These are phyloP conservation scores for Gentiana straminea DNA, from an alignment of 257 asterid genomes.

Conservation along the genomic window DNA sequence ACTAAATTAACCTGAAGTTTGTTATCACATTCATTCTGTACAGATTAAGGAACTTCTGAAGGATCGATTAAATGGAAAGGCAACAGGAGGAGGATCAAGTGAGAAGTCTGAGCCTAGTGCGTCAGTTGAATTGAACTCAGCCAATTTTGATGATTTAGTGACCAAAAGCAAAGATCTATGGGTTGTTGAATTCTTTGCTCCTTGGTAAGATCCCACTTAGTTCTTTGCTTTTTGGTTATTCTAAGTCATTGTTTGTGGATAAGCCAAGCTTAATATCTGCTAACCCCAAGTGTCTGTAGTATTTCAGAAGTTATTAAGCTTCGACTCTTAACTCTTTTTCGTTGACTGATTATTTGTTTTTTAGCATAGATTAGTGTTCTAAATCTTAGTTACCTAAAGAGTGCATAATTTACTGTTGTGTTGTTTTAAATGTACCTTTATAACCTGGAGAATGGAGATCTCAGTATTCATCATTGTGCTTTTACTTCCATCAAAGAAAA, in stretches of 20 bases:
- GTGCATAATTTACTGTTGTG: too few relatives aligned
- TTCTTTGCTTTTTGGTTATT: not conserved
- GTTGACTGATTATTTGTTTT: not conserved
- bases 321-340: not conserved
- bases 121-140: constrained; percentile 73
- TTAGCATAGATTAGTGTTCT: not conserved
- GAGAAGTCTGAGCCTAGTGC: constrained; percentile 77
- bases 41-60: constrained; percentile 69
- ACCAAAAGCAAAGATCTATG: constrained; percentile 86
- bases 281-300: not conserved
- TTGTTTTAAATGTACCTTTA: too few relatives aligned
- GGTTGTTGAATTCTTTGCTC: constrained; percentile 97
- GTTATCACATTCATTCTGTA: not conserved
- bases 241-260: not conserved
- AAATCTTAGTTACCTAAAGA: too few relatives aligned
- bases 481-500: too few relatives aligned
- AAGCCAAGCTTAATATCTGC: not conserved
- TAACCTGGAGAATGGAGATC: too few relatives aligned
- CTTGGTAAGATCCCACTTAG: constrained; percentile 53
- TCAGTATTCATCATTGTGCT: too few relatives aligned
- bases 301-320: too few relatives aligned
- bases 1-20: not conserved
- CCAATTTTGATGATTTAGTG: constrained; percentile 80
- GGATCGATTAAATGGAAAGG: constrained; percentile 78
- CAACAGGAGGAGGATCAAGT: constrained; percentile 73